Evolutionary conservation across 495 filamentous ascomycete species (phyloP), one percentile per base, ranked within the genome.

Genomic region (Penicillium maclennaniae): DNA sequence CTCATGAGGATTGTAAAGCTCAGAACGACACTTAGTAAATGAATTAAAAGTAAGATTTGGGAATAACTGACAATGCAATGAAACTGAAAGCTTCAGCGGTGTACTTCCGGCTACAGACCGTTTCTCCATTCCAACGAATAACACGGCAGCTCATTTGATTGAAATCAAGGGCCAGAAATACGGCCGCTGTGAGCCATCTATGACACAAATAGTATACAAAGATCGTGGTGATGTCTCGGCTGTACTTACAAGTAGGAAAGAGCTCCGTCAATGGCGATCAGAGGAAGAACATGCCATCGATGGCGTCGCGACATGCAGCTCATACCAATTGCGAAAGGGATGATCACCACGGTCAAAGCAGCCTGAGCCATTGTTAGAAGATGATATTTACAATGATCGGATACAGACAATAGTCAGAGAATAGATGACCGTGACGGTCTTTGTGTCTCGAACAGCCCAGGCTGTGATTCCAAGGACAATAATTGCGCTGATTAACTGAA

Each of bases 161-260:
- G 52, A 61, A 63, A 19, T 63, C 39, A 19, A 40, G 47, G 5
- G 61, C 58, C 23, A 63, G 45, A 45, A 63, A 60, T 31, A 63
- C 53, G 40, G 61, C 61, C 5, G 58, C 37, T 7, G 58, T 60
- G 36, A 63, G 50, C 61, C 61, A 63, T 15, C 61, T 63, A 21
- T 8, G 17, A n/a, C 15, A 8, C 0, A 48, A 4, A 20, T 49
- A 40, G 43, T 38, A 19, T 15, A n/a, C n/a, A 8, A 44, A 14
- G 20, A 47, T n/a, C 9, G 7, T 25, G 3, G 28, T 5, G 2
- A 27, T 34, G 25, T 27, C 3, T n/a, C 7, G 17, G 8, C 1
- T n/a, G 8, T 42, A 8, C 55, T 51, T 27, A 58, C 58, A 62
- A 43, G 31, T 63, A 60, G 7, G 54, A 61, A 17, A 61, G 38